Conservation (phyloP, 208 protist genomes). For the Crithidia brevicula region DNA sequence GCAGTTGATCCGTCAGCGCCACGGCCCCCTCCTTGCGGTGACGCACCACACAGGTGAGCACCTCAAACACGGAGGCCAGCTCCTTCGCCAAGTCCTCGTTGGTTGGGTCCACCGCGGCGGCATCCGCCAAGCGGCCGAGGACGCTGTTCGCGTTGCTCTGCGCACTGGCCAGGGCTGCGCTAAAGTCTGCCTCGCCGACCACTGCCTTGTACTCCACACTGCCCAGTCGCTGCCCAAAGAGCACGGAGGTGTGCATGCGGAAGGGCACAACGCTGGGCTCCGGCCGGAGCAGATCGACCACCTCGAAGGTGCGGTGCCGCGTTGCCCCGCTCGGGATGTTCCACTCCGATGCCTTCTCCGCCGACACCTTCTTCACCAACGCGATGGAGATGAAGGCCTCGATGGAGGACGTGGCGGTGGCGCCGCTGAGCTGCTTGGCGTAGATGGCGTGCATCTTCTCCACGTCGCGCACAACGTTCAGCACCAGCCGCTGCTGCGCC, state of each 20-base stretch:
- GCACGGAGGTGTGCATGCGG: conserved; percentile 23
- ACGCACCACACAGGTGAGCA: conserved; percentile 42
- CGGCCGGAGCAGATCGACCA: conserved; percentile 43
- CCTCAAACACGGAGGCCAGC: conserved; percentile 26
- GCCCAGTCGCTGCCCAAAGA: conserved; percentile 37
- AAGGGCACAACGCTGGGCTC: conserved; percentile 14
- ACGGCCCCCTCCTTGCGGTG: conserved; percentile 38
- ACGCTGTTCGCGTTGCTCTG: conserved; percentile 36
- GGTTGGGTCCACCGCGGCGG: conserved; percentile 11
- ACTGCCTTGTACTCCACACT: conserved; percentile 35
- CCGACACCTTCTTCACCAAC: conserved; percentile 26
- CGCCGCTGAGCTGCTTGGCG: conserved; percentile 1
- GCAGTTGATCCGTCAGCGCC: conserved; percentile 17
- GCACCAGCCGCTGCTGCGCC: conserved; percentile 33
- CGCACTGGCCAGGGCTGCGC: conserved; percentile 21
- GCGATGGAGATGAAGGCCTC: conserved; percentile 29
- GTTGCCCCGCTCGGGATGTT: conserved; percentile 1
- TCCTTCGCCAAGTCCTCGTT: conserved; percentile 20
- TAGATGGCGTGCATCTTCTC: conserved; percentile 29
- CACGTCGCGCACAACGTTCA: conserved; percentile 13
- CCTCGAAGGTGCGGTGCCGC: conserved; percentile 26
- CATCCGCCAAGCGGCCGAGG: conserved; percentile 21
- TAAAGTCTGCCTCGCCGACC: conserved; percentile 34
- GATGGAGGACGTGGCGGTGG: conserved; percentile 9
- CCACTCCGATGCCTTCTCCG: conserved; percentile 15